Conservation (phyloP, 164 flowering plant genomes). For the Pachysandra terminalis region DNA sequence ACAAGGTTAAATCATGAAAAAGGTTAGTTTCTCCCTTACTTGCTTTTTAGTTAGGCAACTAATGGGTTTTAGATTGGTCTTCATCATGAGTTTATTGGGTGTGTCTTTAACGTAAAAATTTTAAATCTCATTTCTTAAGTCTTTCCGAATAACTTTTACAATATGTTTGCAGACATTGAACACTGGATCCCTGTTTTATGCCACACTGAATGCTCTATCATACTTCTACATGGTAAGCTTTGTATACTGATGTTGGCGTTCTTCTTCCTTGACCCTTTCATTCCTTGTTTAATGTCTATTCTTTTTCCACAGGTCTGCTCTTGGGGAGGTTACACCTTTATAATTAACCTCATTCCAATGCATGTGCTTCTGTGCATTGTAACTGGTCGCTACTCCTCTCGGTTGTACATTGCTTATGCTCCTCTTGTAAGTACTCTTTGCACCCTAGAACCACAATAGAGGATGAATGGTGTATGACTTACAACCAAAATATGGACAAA, state of each 20-base stretch:
- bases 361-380: constrained; percentile 94
- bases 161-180: constrained; percentile 78
- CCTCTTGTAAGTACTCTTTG: constrained; percentile 74
- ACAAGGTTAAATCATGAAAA: background rate
- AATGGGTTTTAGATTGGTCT: background rate
- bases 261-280: background rate
- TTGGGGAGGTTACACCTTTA: constrained; percentile 99
- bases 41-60: no score
- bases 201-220: constrained; percentile 83
- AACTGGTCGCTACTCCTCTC: constrained; percentile 94
- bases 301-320: constrained; percentile 79
- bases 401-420: constrained; percentile 93
- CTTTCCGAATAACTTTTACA: constrained; percentile 7
- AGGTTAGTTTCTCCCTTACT: background rate
- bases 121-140: background rate
- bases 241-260: constrained; percentile 9
- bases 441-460: background rate
- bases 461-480: no score
- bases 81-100: background rate
- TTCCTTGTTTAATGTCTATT: constrained; percentile 5
- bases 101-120: background rate
- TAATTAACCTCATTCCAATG: constrained; percentile 98
- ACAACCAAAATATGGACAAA: background rate
- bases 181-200: constrained; percentile 97
- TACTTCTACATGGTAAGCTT: constrained; percentile 92